A percentile compares a stretch with the other conserved stretches of the same genome.
These are phyloP conservation scores for Anthracocystis setariae DNA, from an alignment of 1,284 basidiomycete species.

Conservation along the genomic window DNA sequence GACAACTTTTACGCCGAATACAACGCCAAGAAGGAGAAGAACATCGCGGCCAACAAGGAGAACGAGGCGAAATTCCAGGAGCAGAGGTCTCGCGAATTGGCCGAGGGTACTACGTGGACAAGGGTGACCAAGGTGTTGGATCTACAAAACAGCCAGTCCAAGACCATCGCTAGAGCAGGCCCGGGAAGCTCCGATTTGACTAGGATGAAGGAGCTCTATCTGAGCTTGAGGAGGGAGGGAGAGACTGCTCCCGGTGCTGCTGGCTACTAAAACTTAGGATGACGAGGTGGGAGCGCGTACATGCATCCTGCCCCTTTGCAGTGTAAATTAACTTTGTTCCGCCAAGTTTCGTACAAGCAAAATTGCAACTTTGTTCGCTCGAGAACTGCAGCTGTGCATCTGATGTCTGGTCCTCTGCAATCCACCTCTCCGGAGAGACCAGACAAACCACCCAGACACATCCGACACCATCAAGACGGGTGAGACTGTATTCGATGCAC, in stretches of 20 bases:
- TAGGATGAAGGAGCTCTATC: conserved; percentile 78
- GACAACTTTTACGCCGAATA: conserved; percentile 97
- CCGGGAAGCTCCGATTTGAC: conserved; percentile 88
- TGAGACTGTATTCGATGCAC: too few species aligned
- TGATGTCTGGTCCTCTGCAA: too few species aligned
- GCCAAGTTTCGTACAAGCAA: too few species aligned
- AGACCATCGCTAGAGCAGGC: conserved; percentile 87
- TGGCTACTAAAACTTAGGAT: conserved; percentile 57
- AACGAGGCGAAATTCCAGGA: conserved; percentile 84
- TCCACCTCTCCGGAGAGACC: too few species aligned
- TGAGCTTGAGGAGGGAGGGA: conserved; percentile 61
- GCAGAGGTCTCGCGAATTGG: conserved; percentile 79
- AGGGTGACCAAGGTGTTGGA: conserved; percentile 88
- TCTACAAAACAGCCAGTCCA: conserved; percentile 92
- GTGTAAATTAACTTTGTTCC: too few species aligned
- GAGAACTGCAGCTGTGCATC: too few species aligned
- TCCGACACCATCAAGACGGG: too few species aligned
- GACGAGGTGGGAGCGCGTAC: too few species aligned
- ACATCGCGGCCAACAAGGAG: conserved; percentile 95
- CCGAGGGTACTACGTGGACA: conserved; percentile 93
- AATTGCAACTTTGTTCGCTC: too few species aligned
- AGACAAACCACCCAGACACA: too few species aligned
- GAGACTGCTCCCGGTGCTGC: conserved; percentile 64
- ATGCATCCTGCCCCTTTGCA: too few species aligned
- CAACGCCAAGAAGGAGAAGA: conserved; percentile 87